phyloP scores from a whole-genome alignment of 78 protist genomes.

The Planoprotostelium fungivorum region DNA sequence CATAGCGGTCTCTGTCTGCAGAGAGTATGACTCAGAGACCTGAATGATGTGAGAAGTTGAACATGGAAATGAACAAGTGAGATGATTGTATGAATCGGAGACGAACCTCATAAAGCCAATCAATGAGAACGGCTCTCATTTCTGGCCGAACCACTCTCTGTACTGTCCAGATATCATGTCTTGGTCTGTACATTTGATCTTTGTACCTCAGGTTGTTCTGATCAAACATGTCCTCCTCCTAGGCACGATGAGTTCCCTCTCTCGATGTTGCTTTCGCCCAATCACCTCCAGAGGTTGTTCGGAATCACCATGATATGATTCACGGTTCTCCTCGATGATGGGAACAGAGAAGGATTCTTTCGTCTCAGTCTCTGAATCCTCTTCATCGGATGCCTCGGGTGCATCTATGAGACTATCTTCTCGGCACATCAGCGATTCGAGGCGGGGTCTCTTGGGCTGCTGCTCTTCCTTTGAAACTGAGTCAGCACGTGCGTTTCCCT shows the following conservation, averaged over 20 bases:
- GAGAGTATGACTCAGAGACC: neutral
- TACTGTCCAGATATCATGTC: neutral
- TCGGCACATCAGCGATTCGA: neutral
- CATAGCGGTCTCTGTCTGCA: neutral
- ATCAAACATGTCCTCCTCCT: neutral
- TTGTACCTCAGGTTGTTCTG: neutral
- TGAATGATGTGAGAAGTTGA: neutral
- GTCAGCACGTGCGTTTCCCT: neutral
- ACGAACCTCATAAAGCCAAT: neutral
- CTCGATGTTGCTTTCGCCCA: neutral
- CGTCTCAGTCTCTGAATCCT: neutral
- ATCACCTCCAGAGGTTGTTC: neutral
- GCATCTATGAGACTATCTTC: neutral
- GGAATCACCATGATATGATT: neutral
- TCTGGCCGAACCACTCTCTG: neutral
- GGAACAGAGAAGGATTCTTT: too few relatives aligned
- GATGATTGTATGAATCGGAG: neutral
- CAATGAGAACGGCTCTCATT: neutral
- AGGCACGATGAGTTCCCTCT: neutral
- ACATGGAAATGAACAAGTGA: too few relatives aligned
- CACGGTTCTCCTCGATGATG: too few relatives aligned
- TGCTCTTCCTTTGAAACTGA: neutral
- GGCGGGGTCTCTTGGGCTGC: neutral
- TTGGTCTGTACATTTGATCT: neutral
- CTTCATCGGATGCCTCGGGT: neutral